A percentile compares a stretch with the other conserved stretches of the same genome.
Evolutionary conservation across 139 green algal species (phyloP).

Genomic region (Volvox reticuliferus): DNA sequence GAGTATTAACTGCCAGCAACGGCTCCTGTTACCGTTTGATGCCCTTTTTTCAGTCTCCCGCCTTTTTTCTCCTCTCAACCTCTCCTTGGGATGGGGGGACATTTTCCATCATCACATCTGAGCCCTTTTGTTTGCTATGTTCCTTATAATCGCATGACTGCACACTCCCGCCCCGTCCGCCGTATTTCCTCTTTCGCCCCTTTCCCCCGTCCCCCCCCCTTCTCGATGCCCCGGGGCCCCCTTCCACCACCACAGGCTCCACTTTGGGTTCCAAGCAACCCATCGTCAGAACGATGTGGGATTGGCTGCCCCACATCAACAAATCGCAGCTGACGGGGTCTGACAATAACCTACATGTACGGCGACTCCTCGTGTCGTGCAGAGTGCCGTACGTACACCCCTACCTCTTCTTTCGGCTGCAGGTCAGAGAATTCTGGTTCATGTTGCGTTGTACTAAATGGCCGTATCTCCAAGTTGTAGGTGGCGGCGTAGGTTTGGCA

Average conservation of each 20-base stretch:
- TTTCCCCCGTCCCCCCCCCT: neutral
- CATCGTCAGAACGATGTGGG: constrained; percentile 28
- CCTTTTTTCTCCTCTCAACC: too few relatives aligned
- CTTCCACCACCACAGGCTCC: neutral
- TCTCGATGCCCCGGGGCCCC: neutral
- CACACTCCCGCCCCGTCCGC: too few relatives aligned
- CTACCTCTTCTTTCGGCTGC: constrained; percentile 42
- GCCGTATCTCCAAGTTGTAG: too few relatives aligned
- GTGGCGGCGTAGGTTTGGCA: too few relatives aligned
- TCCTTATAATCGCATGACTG: too few relatives aligned
- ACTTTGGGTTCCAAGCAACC: neutral
- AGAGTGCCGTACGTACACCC: constrained; percentile 36
- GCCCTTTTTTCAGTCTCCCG: too few relatives aligned
- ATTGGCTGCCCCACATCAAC: constrained; percentile 16
- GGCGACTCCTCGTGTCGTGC: constrained; percentile 7
- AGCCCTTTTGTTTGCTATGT: too few relatives aligned
- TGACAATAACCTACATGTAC: neutral
- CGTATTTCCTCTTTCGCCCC: neutral
- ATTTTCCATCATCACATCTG: too few relatives aligned
- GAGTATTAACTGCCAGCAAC: too few relatives aligned
- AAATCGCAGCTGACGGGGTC: neutral
- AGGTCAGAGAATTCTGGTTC: neutral
- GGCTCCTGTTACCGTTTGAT: too few relatives aligned
- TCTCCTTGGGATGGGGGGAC: too few relatives aligned
- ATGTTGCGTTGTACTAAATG: too few relatives aligned